These are phyloP conservation scores for Chytriomyces sp. DNA, from an alignment of 192 early-diverging fungal species.

Conservation along the genomic window DNA sequence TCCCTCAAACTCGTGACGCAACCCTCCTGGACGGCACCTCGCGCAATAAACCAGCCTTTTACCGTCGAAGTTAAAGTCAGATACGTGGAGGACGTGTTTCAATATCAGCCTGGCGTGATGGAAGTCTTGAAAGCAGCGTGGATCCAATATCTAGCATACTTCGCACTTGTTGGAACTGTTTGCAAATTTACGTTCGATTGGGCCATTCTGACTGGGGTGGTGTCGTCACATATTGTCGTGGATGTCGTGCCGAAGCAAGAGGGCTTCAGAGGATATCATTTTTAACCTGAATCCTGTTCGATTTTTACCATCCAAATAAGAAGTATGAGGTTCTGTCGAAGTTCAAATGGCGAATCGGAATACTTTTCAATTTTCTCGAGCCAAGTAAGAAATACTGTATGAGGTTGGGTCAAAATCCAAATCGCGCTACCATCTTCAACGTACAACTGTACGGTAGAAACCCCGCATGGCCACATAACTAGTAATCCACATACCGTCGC, in stretches of 20 bases:
- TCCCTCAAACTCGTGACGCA: conserved; percentile 2
- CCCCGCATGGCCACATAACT: background rate
- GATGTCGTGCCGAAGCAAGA: conserved; percentile 32
- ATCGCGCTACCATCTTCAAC: too few relatives aligned
- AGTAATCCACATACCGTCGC: background rate
- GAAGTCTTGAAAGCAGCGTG: conserved; percentile 45
- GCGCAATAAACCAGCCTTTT: conserved; percentile 35
- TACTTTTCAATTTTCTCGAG: too few relatives aligned
- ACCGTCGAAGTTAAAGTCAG: conserved; percentile 23
- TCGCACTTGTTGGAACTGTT: conserved; percentile 31
- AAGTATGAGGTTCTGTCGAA: too few relatives aligned
- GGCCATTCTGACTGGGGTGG: conserved; percentile 27
- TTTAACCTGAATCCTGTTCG: conserved; percentile 16
- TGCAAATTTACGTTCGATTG: conserved; percentile 18
- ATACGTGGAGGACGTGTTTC: conserved; percentile 22
- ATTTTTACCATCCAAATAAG: too few relatives aligned
- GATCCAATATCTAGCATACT: conserved; percentile 45
- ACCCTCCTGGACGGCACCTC: conserved; percentile 36
- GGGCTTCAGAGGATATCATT: conserved; percentile 15
- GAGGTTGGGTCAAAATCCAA: too few relatives aligned
- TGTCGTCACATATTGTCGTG: conserved; percentile 33
- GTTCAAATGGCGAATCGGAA: too few relatives aligned
- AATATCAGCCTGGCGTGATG: conserved; percentile 32
- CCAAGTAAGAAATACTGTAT: too few relatives aligned
- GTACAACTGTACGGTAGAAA: background rate